Percentiles rank a stretch among this genome's conserved stretches.
These are phyloP conservation scores for Teunomyces stri DNA, from an alignment of 805 yeast genomes.

Conservation along the genomic window DNA sequence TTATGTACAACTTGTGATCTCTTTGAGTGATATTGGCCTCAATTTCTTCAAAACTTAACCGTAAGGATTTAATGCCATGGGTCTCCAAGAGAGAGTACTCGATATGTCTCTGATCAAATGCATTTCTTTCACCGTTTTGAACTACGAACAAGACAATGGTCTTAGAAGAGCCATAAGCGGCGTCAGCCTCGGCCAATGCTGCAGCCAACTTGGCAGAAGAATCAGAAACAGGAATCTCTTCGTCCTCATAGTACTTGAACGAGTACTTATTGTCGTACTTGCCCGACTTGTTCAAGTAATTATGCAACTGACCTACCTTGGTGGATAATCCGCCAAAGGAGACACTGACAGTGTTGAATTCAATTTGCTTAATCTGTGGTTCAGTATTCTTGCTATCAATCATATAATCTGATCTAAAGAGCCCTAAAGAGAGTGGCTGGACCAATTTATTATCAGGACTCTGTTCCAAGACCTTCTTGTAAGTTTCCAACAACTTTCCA, in stretches of 20 bases:
- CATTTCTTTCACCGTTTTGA: constrained; percentile 83
- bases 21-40: constrained; percentile 40
- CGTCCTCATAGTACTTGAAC: constrained; percentile 40
- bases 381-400: constrained; percentile 34
- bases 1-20: constrained; percentile 50
- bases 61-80: constrained; percentile 57
- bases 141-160: constrained; percentile 72
- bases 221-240: constrained; percentile 64
- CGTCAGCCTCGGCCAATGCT: constrained; percentile 68
- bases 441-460: constrained; percentile 40
- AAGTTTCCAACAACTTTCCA: constrained; percentile 66
- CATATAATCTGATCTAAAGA: constrained; percentile 91
- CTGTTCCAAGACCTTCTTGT: constrained; percentile 45
- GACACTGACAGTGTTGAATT: constrained; percentile 92
- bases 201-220: constrained; percentile 59
- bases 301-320: constrained; percentile 75
- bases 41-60: constrained; percentile 68
- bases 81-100: constrained; percentile 65
- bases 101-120: constrained; percentile 84
- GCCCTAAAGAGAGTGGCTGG: constrained; percentile 73
- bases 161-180: constrained; percentile 47
- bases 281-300: constrained; percentile 59
- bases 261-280: constrained; percentile 48
- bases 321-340: constrained; percentile 90
- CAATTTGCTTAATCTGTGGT: constrained; percentile 78